phyloP scores from a whole-genome alignment of 495 filamentous ascomycete genomes.

The Talaromyces ruber region DNA sequence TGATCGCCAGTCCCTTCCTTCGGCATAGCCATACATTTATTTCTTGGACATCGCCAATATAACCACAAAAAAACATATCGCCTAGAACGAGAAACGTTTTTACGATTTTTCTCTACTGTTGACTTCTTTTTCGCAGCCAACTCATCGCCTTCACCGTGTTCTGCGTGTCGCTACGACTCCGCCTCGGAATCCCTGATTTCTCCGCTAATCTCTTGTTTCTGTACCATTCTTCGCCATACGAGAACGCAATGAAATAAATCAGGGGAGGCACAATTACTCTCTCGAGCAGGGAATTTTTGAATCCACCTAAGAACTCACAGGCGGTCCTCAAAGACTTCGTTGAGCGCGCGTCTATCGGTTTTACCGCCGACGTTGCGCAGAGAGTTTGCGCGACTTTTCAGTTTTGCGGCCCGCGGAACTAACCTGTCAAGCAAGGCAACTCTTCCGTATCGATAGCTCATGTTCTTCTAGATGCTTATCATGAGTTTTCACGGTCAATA shows the following conservation, averaged over 20 bases:
- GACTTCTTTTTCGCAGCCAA: neutral
- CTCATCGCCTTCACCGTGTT: neutral
- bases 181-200: neutral
- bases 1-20: neutral
- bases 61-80: neutral
- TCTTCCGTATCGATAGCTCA: neutral
- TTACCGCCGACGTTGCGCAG: neutral
- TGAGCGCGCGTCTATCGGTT: neutral
- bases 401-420: neutral
- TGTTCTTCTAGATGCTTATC: neutral
- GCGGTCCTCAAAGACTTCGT: neutral
- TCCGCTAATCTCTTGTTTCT: neutral
- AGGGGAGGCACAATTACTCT: too few species aligned
- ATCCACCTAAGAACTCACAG: neutral
- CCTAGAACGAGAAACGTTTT: neutral
- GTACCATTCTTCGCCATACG: neutral
- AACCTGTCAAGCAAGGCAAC: neutral
- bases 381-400: neutral
- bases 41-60: neutral
- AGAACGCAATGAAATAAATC: neutral
- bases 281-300: neutral
- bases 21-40: neutral
- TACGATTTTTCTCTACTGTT: neutral
- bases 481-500: neutral
- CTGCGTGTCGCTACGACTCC: neutral